A percentile compares a stretch with the other conserved stretches of the same genome.
phyloP scores from a whole-genome alignment of 1,139 yeast genomes.

The Martiniozyma asiatica region DNA sequence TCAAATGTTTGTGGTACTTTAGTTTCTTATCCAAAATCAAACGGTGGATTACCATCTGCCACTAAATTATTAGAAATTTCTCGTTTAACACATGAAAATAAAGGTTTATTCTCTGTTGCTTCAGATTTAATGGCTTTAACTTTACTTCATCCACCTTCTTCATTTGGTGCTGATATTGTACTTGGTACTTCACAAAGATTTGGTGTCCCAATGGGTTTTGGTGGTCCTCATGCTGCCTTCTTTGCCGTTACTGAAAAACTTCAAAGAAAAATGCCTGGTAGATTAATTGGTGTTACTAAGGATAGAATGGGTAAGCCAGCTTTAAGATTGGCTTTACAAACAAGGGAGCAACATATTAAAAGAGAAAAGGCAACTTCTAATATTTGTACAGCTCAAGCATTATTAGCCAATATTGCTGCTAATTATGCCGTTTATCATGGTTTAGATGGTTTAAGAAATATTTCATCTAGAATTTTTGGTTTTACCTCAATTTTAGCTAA shows the following conservation, averaged over 20 bases:
- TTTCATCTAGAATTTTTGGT: slow-evolving; percentile 70
- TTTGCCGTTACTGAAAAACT: slow-evolving; percentile 71
- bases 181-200: slow-evolving; percentile 90
- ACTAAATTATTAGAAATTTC: slow-evolving; percentile 43
- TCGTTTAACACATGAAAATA: slow-evolving; percentile 53
- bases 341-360: slow-evolving; percentile 95
- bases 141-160: slow-evolving; percentile 69
- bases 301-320: slow-evolving; percentile 88
- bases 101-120: slow-evolving; percentile 75
- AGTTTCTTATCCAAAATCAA: slow-evolving; percentile 84
- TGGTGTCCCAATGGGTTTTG: slow-evolving; percentile 96
- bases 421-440: slow-evolving; percentile 97
- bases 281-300: slow-evolving; percentile 86
- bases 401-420: slow-evolving; percentile 89
- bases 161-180: slow-evolving; percentile 85
- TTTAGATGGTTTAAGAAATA: slow-evolving; percentile 72
- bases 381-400: slow-evolving; percentile 95
- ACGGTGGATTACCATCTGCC: slow-evolving; percentile 52
- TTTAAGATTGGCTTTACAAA: slow-evolving; percentile 83
- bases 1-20: slow-evolving; percentile 63
- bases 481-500: slow-evolving; percentile 62
- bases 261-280: slow-evolving; percentile 91
- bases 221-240: slow-evolving; percentile 98
- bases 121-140: slow-evolving; percentile 86
- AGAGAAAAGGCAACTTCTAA: slow-evolving; percentile 97